Conservation (phyloP, 2,329 filamentous ascomycete genomes). For the Lasiodiplodia gonubiensis region DNA sequence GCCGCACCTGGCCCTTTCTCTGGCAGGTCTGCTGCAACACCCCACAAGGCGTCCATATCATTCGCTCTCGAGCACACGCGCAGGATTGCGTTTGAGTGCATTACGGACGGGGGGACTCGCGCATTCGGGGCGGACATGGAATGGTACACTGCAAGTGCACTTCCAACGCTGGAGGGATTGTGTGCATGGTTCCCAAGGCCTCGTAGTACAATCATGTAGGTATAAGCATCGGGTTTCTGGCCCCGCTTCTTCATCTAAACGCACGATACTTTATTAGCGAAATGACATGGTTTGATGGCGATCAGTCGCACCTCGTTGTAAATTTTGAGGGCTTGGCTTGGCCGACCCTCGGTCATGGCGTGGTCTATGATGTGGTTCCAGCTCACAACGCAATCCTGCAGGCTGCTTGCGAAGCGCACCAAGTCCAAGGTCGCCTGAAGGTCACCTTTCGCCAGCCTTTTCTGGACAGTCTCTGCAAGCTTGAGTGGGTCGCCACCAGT, state of each 20-base stretch:
- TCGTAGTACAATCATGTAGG: slow-evolving; percentile 81
- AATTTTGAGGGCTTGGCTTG: slow-evolving; percentile 74
- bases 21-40: slow-evolving; percentile 74
- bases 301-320: slow-evolving; percentile 77
- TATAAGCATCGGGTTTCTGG: slow-evolving; percentile 78
- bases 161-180: slow-evolving; percentile 63
- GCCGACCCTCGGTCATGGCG: slow-evolving; percentile 64
- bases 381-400: slow-evolving; percentile 70
- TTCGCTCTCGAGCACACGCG: slow-evolving; percentile 75
- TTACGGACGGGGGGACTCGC: slow-evolving; percentile 72
- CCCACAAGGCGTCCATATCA: slow-evolving; percentile 82
- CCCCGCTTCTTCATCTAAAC: slow-evolving; percentile 90
- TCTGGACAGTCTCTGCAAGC: slow-evolving; percentile 70
- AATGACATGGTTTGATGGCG: background rate
- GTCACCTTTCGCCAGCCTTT: slow-evolving; percentile 63
- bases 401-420: slow-evolving; percentile 69
- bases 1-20: slow-evolving; percentile 66
- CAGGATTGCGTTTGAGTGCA: slow-evolving; percentile 88
- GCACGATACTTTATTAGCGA: slow-evolving; percentile 30
- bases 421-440: slow-evolving; percentile 71
- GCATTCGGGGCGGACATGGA: slow-evolving; percentile 70
- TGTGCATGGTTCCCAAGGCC: slow-evolving; percentile 71
- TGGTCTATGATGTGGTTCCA: slow-evolving; percentile 89
- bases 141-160: slow-evolving; percentile 78
- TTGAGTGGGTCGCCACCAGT: slow-evolving; percentile 70